Evolutionary conservation across 306 rosid genomes (phyloP).

Genomic region (Hylodesmum podocarpum): DNA sequence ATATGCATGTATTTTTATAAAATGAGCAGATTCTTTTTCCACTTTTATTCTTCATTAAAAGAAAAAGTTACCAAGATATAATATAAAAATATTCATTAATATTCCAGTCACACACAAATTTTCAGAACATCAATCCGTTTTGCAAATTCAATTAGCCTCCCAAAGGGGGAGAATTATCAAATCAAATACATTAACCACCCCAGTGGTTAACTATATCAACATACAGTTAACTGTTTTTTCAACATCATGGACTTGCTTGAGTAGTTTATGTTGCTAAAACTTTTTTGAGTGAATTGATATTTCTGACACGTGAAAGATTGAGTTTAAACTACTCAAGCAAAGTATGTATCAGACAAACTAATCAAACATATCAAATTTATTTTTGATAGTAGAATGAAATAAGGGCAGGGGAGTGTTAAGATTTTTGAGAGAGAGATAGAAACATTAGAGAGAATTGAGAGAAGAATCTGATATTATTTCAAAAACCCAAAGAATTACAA

Average conservation of each 20-base stretch:
- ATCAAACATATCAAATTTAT: background rate
- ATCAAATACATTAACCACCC: background rate
- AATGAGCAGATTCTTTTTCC: conserved; percentile 11
- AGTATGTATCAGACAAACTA: background rate
- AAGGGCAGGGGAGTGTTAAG: background rate
- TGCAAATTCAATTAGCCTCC: background rate
- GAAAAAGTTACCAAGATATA: background rate
- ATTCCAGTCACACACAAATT: conserved; percentile 14
- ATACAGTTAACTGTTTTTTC: background rate
- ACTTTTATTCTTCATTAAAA: background rate
- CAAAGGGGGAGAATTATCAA: background rate
- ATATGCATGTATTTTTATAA: conserved; percentile 8
- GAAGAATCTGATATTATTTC: no score
- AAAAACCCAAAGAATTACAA: no score
- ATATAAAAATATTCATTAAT: background rate
- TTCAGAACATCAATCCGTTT: background rate
- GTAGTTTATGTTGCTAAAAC: background rate
- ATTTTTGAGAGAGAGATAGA: no score
- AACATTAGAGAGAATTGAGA: no score
- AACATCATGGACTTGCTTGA: background rate
- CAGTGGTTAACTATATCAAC: conserved; percentile 1
- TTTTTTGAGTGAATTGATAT: background rate
- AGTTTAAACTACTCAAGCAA: background rate
- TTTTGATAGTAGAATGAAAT: conserved; percentile 1
- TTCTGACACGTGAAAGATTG: background rate